A percentile compares a stretch with the other conserved stretches of the same genome.
Conservation (phyloP, 192 early-diverging fungal species). For the Podila clonocystis region DNA sequence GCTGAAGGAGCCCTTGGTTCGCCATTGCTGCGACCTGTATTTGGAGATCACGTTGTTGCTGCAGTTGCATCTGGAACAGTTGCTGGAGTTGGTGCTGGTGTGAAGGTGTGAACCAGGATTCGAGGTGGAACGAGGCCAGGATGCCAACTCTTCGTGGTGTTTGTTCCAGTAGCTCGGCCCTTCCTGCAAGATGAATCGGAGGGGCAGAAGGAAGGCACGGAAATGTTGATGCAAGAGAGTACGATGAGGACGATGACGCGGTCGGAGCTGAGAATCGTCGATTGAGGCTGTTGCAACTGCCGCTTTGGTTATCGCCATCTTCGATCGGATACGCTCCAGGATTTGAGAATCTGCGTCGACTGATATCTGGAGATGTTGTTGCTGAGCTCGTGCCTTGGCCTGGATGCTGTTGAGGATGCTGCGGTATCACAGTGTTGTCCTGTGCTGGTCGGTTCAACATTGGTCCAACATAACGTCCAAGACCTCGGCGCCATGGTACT, state of each 20-base stretch:
- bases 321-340: too few species aligned
- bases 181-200: conserved; percentile 9
- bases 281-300: too few species aligned
- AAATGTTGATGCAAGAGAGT: conserved; percentile 11
- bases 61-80: conserved; percentile 30
- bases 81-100: conserved; percentile 40
- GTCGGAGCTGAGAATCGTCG: neutral
- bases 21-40: neutral
- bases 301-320: too few species aligned
- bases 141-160: conserved; percentile 15
- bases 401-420: conserved; percentile 17
- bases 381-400: conserved; percentile 3
- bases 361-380: too few species aligned
- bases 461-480: conserved; percentile 24
- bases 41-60: conserved; percentile 11
- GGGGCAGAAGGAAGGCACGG: neutral
- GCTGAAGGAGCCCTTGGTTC: neutral
- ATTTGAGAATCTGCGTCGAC: too few species aligned
- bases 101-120: conserved; percentile 43
- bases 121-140: conserved; percentile 1
- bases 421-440: neutral
- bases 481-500: conserved; percentile 10
- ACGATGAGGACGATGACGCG: conserved; percentile 1
- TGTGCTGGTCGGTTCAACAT: conserved; percentile 3
- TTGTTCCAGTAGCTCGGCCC: conserved; percentile 20